Evolutionary conservation across 768 basidiomycete genomes (phyloP).

Genomic region (Pleurotus platypus): DNA sequence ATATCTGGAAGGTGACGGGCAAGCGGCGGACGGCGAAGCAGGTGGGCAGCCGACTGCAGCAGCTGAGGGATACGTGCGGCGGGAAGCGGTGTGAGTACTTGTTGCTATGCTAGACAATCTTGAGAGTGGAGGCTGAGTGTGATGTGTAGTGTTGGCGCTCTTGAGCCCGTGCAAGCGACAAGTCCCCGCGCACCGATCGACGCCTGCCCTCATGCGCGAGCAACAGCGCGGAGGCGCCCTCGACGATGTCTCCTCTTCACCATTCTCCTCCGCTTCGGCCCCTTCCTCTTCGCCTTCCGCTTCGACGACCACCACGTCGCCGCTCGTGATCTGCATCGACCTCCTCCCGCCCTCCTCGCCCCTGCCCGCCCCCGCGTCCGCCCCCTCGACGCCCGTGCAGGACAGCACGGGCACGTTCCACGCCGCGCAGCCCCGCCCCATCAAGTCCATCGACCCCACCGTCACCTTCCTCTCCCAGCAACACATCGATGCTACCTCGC

Average conservation of each 20-base stretch:
- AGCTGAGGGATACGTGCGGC: constrained; percentile 70
- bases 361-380: background rate
- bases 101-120: background rate
- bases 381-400: background rate
- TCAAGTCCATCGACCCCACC: constrained; percentile 61
- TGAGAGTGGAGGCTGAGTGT: constrained; percentile 3
- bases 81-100: constrained; percentile 61
- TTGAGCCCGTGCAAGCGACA: constrained; percentile 33
- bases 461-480: constrained; percentile 57
- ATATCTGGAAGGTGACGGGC: constrained; percentile 67
- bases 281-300: background rate
- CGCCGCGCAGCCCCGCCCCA: constrained; percentile 46
- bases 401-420: constrained; percentile 25
- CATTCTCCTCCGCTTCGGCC: constrained; percentile 3
- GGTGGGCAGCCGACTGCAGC: constrained; percentile 78
- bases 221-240: background rate
- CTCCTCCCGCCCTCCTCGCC: constrained; percentile 26
- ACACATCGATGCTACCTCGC: constrained; percentile 46
- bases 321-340: constrained; percentile 42
- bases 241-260: constrained; percentile 1
- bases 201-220: constrained; percentile 6
- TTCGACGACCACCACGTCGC: constrained; percentile 16
- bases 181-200: constrained; percentile 18
- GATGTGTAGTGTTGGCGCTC: constrained; percentile 38
- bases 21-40: constrained; percentile 73